phyloP scores from a whole-genome alignment of 2,329 filamentous ascomycete species.

The Lachnellula hyalina region DNA sequence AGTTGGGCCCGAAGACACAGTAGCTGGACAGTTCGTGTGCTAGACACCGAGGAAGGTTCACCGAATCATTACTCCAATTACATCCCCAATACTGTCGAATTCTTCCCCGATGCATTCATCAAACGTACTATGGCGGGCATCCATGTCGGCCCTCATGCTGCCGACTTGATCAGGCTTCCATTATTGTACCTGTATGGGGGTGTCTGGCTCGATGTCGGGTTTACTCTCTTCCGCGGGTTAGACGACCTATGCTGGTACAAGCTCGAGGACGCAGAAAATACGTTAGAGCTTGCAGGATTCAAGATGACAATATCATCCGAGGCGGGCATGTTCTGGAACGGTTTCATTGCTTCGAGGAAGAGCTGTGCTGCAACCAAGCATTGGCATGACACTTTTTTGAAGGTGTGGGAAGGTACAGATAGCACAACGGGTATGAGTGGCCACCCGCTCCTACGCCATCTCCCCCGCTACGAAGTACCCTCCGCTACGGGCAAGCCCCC shows the following conservation, averaged over 20 bases:
- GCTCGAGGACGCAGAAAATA: conserved; percentile 33
- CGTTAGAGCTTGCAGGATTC: conserved; percentile 33
- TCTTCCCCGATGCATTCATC: conserved; percentile 38
- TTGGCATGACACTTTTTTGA: conserved; percentile 37
- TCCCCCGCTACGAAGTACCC: conserved; percentile 17
- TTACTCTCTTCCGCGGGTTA: conserved; percentile 37
- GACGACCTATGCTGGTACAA: conserved; percentile 40
- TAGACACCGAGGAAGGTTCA: conserved; percentile 35
- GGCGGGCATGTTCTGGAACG: conserved; percentile 32
- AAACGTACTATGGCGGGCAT: conserved; percentile 40
- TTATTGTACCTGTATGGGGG: conserved; percentile 38
- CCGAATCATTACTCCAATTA: conserved; percentile 34
- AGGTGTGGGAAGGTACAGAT: conserved; percentile 34
- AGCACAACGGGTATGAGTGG: conserved; percentile 31
- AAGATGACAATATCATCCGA: conserved; percentile 17
- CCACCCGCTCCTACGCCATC: conserved; percentile 29
- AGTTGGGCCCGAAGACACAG: conserved; percentile 35
- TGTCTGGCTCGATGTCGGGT: conserved; percentile 40
- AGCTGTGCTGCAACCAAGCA: conserved; percentile 39
- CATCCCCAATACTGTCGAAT: conserved; percentile 25
- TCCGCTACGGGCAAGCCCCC: neutral
- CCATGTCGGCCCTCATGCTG: conserved; percentile 39
- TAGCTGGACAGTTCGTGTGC: conserved; percentile 38
- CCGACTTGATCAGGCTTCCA: conserved; percentile 42
- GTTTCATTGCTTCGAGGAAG: conserved; percentile 39